phyloP scores from a whole-genome alignment of 2,329 filamentous ascomycete genomes.

The Byssothecium circinans region DNA sequence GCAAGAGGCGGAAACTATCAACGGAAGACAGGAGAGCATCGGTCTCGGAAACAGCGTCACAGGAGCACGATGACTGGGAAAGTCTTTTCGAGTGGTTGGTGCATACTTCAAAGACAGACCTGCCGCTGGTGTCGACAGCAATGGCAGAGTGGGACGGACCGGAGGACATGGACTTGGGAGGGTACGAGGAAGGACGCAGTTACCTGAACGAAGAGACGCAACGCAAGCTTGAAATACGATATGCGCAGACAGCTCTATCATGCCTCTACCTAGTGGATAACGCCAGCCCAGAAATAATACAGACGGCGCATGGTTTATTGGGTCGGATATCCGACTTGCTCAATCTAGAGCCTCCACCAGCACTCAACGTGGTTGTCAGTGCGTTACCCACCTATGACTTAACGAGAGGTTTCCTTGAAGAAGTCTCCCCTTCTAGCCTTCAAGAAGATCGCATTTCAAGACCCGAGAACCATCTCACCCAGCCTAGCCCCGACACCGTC shows the following conservation, averaged over 20 bases:
- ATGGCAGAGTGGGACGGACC: constrained; percentile 75
- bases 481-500: constrained; percentile 58
- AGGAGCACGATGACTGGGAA: constrained; percentile 62
- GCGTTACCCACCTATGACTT: constrained; percentile 48
- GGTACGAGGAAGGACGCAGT: constrained; percentile 53
- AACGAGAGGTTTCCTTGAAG: constrained; percentile 36
- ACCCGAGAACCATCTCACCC: constrained; percentile 65
- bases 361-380: constrained; percentile 47
- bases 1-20: constrained; percentile 54
- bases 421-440: constrained; percentile 38
- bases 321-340: constrained; percentile 62
- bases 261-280: constrained; percentile 68
- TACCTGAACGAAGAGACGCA: constrained; percentile 65
- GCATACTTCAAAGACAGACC: constrained; percentile 60
- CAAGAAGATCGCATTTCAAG: constrained; percentile 55
- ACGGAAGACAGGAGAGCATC: constrained; percentile 27
- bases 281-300: constrained; percentile 59
- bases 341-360: constrained; percentile 60
- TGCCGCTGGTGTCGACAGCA: constrained; percentile 63
- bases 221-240: constrained; percentile 62
- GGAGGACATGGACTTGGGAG: constrained; percentile 68
- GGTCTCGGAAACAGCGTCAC: constrained; percentile 38
- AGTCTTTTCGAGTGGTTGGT: constrained; percentile 69
- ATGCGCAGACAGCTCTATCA: constrained; percentile 68
- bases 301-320: constrained; percentile 63